These are phyloP conservation scores for Jamesozyma gamospora DNA, from an alignment of 805 yeast genomes.

Conservation along the genomic window DNA sequence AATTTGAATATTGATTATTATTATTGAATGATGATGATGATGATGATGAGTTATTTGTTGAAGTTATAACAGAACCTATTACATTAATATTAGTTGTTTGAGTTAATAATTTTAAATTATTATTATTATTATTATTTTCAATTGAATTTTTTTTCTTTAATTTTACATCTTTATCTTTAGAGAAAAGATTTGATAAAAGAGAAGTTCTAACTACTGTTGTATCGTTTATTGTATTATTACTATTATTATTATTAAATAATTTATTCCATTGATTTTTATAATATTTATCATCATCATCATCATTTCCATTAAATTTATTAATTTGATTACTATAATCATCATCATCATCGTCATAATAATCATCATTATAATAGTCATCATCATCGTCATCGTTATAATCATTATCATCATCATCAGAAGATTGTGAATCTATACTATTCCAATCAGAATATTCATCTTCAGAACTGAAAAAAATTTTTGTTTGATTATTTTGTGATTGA, in stretches of 20 bases:
- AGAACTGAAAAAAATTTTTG: conserved; percentile 20
- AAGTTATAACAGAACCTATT: conserved; percentile 24
- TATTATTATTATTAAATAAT: too few species aligned
- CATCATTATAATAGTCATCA: conserved; percentile 15
- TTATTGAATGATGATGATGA: not conserved
- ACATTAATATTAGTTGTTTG: conserved; percentile 20
- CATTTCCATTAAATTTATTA: too few species aligned
- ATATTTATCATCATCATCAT: conserved; percentile 26
- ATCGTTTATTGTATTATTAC: too few species aligned
- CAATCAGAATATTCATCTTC: conserved; percentile 30
- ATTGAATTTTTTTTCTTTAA: too few species aligned
- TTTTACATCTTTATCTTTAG: too few species aligned
- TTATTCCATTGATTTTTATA: conserved; percentile 27
- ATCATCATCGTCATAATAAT: conserved; percentile 14
- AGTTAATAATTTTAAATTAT: too few species aligned
- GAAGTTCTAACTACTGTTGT: too few species aligned
- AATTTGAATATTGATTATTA: conserved; percentile 22
- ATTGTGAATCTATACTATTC: conserved; percentile 24
- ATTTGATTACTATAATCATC: too few species aligned
- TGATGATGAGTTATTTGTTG: too few species aligned
- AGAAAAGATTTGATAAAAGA: too few species aligned
- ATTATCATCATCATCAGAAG: conserved; percentile 18
- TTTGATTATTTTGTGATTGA: too few species aligned
- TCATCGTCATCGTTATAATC: conserved; percentile 12
- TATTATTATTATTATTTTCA: too few species aligned